These are phyloP conservation scores for Trichoderma sp. DNA, from an alignment of 2,329 filamentous ascomycete species.

Conservation along the genomic window DNA sequence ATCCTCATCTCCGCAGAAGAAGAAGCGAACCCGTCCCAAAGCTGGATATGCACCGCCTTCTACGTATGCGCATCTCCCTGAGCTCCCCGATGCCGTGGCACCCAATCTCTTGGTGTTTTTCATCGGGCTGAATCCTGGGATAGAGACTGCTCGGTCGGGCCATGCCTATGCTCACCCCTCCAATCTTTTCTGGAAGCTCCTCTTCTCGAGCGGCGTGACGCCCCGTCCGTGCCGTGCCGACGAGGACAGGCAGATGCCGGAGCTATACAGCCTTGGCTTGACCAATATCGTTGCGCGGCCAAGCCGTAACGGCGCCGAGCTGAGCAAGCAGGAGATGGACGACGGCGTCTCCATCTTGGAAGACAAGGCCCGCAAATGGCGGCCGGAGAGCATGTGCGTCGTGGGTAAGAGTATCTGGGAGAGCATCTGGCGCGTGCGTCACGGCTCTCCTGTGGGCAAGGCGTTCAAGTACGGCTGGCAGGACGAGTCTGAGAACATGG, in stretches of 20 bases:
- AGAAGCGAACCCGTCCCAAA: slow-evolving; percentile 34
- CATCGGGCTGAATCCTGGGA: slow-evolving; percentile 75
- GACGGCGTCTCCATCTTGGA: slow-evolving; percentile 72
- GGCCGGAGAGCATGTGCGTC: slow-evolving; percentile 73
- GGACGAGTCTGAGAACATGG: slow-evolving; percentile 56
- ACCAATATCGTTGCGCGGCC: slow-evolving; percentile 87
- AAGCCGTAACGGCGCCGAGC: slow-evolving; percentile 73
- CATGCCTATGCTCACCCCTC: slow-evolving; percentile 80
- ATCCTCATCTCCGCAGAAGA: slow-evolving; percentile 21
- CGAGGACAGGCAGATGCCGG: slow-evolving; percentile 67
- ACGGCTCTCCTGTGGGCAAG: slow-evolving; percentile 58
- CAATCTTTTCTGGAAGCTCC: slow-evolving; percentile 77
- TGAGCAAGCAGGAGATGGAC: slow-evolving; percentile 74
- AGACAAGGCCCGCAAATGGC: slow-evolving; percentile 64
- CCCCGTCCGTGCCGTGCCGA: slow-evolving; percentile 54
- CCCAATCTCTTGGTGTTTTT: slow-evolving; percentile 70
- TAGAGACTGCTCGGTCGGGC: slow-evolving; percentile 66
- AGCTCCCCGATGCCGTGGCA: slow-evolving; percentile 59
- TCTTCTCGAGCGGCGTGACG: slow-evolving; percentile 65
- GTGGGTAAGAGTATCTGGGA: slow-evolving; percentile 91
- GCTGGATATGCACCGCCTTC: slow-evolving; percentile 65
- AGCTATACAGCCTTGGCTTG: slow-evolving; percentile 71
- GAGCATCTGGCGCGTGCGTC: slow-evolving; percentile 71
- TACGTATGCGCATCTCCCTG: slow-evolving; percentile 67
- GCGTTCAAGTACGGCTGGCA: slow-evolving; percentile 89